Percentiles rank a stretch among this genome's conserved stretches.
Evolutionary conservation across 306 rosid species (phyloP).

Genomic region (Casuarina equisetifolia): DNA sequence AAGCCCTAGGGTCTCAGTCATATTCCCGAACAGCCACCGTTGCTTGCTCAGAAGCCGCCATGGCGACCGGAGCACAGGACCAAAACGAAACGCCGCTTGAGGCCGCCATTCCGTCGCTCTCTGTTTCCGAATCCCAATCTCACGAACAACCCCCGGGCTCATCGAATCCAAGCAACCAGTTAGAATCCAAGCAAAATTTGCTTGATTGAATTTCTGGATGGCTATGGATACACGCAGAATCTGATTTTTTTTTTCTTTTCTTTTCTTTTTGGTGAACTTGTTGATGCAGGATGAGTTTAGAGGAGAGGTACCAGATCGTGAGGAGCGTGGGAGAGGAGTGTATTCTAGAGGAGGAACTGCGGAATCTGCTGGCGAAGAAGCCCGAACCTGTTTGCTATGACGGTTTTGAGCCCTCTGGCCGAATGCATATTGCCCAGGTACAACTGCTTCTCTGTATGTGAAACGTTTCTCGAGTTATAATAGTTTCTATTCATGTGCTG

Average conservation of each 20-base stretch:
- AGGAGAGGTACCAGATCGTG: conserved; percentile 53
- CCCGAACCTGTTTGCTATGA: conserved; percentile 81
- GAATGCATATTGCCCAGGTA: conserved; percentile 99
- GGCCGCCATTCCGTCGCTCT: conserved; percentile 38
- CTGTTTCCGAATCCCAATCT: conserved; percentile 31
- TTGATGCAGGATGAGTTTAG: conserved; percentile 44
- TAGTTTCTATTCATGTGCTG: not conserved
- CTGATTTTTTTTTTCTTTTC: not conserved
- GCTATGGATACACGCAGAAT: not conserved
- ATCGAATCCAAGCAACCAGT: conserved; percentile 37
- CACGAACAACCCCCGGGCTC: conserved; percentile 23
- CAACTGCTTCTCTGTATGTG: not conserved
- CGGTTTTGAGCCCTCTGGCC: conserved; percentile 89
- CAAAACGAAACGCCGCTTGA: conserved; percentile 23
- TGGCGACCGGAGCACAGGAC: conserved; percentile 35
- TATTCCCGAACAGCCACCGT: not conserved
- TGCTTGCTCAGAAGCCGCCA: conserved; percentile 11
- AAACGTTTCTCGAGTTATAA: not conserved
- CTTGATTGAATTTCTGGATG: not conserved
- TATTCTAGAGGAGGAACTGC: conserved; percentile 80
- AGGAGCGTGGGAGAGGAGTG: conserved; percentile 90
- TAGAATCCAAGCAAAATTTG: not conserved
- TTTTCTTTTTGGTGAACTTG: not conserved
- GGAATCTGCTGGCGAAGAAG: conserved; percentile 59
- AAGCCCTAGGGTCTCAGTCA: not conserved